Percentiles rank a stretch among this genome's conserved stretches.
Conservation (phyloP, 2,329 filamentous ascomycete species). For the Paecilomyces fulvus region DNA sequence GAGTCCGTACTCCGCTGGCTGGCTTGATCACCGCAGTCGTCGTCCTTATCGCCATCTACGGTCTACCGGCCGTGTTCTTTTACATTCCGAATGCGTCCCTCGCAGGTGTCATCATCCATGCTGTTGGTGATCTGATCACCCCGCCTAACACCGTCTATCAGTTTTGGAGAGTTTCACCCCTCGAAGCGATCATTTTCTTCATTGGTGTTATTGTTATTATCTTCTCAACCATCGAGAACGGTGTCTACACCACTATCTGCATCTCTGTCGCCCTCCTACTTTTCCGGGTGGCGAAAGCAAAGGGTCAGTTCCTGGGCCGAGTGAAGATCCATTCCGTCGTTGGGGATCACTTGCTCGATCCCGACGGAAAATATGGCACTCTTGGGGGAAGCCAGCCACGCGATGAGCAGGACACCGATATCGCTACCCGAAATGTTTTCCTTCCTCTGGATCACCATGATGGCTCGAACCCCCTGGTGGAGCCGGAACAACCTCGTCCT, state of each 20-base stretch:
- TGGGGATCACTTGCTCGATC: slow-evolving; percentile 62
- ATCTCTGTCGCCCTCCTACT: slow-evolving; percentile 70
- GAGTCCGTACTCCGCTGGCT: slow-evolving; percentile 82
- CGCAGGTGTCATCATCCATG: slow-evolving; percentile 88
- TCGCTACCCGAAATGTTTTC: slow-evolving; percentile 66
- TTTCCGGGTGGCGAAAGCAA: slow-evolving; percentile 74
- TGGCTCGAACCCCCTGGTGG: slow-evolving; percentile 77
- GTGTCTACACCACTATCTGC: slow-evolving; percentile 78
- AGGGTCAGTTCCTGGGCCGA: slow-evolving; percentile 73
- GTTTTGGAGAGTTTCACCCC: slow-evolving; percentile 86
- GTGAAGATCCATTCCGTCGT: slow-evolving; percentile 78
- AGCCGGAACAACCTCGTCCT: slow-evolving; percentile 73
- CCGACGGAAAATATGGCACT: slow-evolving; percentile 54
- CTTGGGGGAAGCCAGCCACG: slow-evolving; percentile 26
- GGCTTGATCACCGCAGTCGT: slow-evolving; percentile 80
- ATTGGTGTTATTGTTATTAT: slow-evolving; percentile 83
- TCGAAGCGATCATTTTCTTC: slow-evolving; percentile 90
- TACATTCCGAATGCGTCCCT: slow-evolving; percentile 80
- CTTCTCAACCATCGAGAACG: slow-evolving; percentile 81
- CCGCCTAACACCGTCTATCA: slow-evolving; percentile 86
- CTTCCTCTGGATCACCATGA: slow-evolving; percentile 80
- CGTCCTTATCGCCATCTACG: slow-evolving; percentile 84
- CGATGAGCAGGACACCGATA: slow-evolving; percentile 33
- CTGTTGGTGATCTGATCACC: slow-evolving; percentile 85
- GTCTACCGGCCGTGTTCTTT: slow-evolving; percentile 79